These are phyloP conservation scores for Sporothrix dimorphospora DNA, from an alignment of 2,329 filamentous ascomycete genomes.

Conservation along the genomic window DNA sequence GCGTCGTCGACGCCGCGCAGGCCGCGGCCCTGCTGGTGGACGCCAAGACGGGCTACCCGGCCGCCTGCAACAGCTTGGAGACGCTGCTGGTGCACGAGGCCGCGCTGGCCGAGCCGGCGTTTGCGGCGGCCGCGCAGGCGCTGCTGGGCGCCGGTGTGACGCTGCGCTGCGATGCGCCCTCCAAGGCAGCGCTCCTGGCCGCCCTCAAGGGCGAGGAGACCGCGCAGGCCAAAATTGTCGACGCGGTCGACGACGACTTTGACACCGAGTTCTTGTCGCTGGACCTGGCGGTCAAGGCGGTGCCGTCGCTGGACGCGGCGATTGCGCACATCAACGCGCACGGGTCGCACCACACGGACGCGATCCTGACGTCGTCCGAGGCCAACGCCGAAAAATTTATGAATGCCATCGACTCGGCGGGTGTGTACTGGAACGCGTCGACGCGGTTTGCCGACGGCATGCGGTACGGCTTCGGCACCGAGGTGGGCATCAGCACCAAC, in stretches of 20 bases:
- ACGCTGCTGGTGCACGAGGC: constrained; percentile 82
- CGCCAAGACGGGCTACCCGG: constrained; percentile 91
- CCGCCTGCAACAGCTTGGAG: constrained; percentile 94
- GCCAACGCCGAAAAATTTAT: constrained; percentile 79
- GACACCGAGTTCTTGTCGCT: constrained; percentile 88
- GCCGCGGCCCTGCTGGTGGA: constrained; percentile 80
- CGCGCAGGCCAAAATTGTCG: constrained; percentile 55
- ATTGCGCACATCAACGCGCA: constrained; percentile 89
- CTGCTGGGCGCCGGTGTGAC: constrained; percentile 77
- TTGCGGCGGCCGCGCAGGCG: constrained; percentile 70
- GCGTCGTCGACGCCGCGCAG: constrained; percentile 66
- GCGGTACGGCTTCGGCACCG: constrained; percentile 95
- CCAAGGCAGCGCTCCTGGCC: constrained; percentile 62
- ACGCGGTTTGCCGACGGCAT: constrained; percentile 95
- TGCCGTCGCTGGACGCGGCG: constrained; percentile 69
- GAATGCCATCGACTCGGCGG: constrained; percentile 81
- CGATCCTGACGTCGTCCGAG: constrained; percentile 74
- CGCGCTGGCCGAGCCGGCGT: constrained; percentile 64
- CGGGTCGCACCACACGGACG: constrained; percentile 92
- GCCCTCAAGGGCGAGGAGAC: constrained; percentile 40
- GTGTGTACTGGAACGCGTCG: constrained; percentile 96
- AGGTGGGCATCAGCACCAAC: constrained; percentile 98
- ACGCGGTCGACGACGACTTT: constrained; percentile 72
- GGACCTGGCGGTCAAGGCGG: constrained; percentile 79
- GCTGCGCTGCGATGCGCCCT: constrained; percentile 74